Evolutionary conservation across 108 stramenopile species (phyloP).

Genomic region (Schizochytrium sp.): DNA sequence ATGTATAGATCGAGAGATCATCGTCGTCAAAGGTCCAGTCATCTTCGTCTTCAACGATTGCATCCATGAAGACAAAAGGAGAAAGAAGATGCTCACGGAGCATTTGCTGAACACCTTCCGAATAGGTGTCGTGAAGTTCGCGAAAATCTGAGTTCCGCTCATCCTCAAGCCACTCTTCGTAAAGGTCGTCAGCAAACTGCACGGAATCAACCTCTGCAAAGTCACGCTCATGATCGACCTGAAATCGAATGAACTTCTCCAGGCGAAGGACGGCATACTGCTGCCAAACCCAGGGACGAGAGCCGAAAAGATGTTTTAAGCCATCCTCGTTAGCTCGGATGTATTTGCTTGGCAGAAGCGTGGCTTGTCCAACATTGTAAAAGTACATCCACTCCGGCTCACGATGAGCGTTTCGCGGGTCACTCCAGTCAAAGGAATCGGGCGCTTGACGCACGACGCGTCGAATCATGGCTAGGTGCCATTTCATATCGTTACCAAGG

Average conservation of each 20-base stretch:
- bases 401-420: constrained; percentile 58
- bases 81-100: constrained; percentile 59
- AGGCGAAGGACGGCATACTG: constrained; percentile 72
- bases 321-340: constrained; percentile 62
- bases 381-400: constrained; percentile 63
- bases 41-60: constrained; percentile 60
- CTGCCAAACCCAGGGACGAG: constrained; percentile 76
- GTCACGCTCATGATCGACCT: constrained; percentile 70
- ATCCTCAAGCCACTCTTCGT: constrained; percentile 71
- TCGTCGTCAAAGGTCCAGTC: constrained; percentile 68
- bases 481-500: constrained; percentile 69
- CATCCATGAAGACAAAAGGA: constrained; percentile 59
- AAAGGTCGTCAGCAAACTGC: constrained; percentile 69
- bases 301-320: constrained; percentile 69
- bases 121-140: constrained; percentile 63
- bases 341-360: constrained; percentile 19
- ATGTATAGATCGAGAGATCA: constrained; percentile 70
- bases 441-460: constrained; percentile 68
- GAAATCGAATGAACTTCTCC: constrained; percentile 73
- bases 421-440: constrained; percentile 71
- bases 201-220: constrained; percentile 70
- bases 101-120: constrained; percentile 48
- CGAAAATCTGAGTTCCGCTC: constrained; percentile 69
- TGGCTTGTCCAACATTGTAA: constrained; percentile 58
- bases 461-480: constrained; percentile 69